Base-by-base conservation (phyloP, 2,329 filamentous ascomycete genomes). In the Fusarium sp. region DNA sequence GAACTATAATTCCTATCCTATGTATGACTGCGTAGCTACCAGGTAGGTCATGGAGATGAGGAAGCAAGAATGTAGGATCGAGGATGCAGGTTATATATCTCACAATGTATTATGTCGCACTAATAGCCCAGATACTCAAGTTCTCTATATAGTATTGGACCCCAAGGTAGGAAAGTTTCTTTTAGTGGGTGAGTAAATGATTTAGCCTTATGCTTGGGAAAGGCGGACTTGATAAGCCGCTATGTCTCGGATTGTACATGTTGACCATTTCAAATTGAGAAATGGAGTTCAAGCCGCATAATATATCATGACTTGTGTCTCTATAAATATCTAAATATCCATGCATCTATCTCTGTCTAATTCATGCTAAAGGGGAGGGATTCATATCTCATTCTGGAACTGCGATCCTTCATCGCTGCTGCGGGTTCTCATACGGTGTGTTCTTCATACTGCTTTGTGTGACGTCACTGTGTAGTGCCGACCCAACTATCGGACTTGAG, bases 261-360 rank as follows among this genome's bases (percentile, higher is more conserved):
- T 48, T 20, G 8, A 26, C 30, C 5, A 10, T 38, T 43, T 38
- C 30, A 36, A 48, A 38, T 26, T 15, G 32, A 38, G 17, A 20
- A 49, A 11, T 20, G 21, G 17, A 49, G 17, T 17, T 49, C 28
- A 8, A 49, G 21, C 34, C 5, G n/a, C 17, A 49, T 49, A n/a
- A 28, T 38, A 17, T 39, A 3, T 39, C 14, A 50, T 50, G 19
- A 50, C 47, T 50, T 23, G 14, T 40, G n/a, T 50, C 24, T 50
- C 47, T 40, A 40, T 28, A 40, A 50, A n/a, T 30, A 30, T 51
- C 48, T 51, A 43, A 43, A 32, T 43, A 17, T 24, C 15, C 15
- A 42, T 34, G 10, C 1, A 20, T 52, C 26, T 44, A 44, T 43
- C 12, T 34, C 20, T 44, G 17, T 51, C 10, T 43, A 24, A 17